phyloP scores from a whole-genome alignment of 306 rosid genomes.

The Delonix regia region DNA sequence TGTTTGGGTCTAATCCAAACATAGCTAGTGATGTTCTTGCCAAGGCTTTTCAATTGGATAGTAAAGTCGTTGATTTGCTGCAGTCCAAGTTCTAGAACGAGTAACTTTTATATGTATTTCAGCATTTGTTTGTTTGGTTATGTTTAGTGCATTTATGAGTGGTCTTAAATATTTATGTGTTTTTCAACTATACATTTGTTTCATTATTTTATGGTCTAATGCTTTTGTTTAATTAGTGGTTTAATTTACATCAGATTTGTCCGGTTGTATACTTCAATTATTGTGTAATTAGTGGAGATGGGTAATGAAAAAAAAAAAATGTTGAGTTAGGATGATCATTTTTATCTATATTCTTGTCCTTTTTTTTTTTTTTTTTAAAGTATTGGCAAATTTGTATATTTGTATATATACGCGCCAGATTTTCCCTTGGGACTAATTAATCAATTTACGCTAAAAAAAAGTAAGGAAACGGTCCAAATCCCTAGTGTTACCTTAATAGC shows the following conservation, averaged over 20 bases:
- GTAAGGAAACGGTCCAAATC: no score
- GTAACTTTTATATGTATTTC: neutral
- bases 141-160: neutral
- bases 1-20: slow-evolving; percentile 43
- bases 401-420: no score
- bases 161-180: neutral
- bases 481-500: no score
- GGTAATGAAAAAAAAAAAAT: no score
- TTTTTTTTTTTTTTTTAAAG: no score
- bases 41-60: slow-evolving; percentile 41
- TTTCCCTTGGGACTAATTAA: no score
- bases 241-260: neutral
- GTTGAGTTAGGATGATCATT: no score
- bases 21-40: slow-evolving; percentile 27
- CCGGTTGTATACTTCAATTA: neutral
- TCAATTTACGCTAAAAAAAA: no score
- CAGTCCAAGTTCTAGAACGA: slow-evolving; percentile 39
- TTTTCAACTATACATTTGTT: neutral
- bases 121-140: neutral
- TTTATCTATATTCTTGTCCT: no score
- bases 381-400: no score
- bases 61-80: neutral
- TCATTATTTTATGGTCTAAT: neutral
- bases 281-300: no score
- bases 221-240: neutral